A percentile compares a stretch with the other conserved stretches of the same genome.
Conservation (phyloP, 2,329 filamentous ascomycete species). For the Apiospora malaysiana region DNA sequence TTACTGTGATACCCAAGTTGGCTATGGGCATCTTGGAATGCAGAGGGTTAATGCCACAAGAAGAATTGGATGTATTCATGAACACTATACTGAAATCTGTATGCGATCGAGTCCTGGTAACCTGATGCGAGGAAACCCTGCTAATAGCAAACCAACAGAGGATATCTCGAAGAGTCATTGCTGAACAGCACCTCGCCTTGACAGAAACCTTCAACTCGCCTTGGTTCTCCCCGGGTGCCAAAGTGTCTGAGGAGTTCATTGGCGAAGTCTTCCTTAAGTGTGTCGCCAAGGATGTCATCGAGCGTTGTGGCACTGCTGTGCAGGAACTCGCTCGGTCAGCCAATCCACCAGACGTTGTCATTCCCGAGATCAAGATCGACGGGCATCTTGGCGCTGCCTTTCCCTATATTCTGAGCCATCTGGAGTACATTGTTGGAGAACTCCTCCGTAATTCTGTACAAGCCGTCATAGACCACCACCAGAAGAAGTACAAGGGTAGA, state of each 20-base stretch:
- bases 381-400: constrained; percentile 91
- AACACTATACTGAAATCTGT: constrained; percentile 90
- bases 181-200: constrained; percentile 93
- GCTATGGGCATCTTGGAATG: constrained; percentile 95
- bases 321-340: constrained; percentile 75
- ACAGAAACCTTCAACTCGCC: constrained; percentile 93
- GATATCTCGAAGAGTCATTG: constrained; percentile 94
- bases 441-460: constrained; percentile 94
- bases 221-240: constrained; percentile 85
- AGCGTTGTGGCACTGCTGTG: constrained; percentile 79
- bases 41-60: constrained; percentile 77
- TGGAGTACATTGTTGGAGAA: constrained; percentile 97
- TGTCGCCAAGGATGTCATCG: constrained; percentile 86
- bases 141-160: constrained; percentile 57
- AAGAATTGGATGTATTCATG: constrained; percentile 92
- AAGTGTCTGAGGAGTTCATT: constrained; percentile 81
- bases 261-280: constrained; percentile 96
- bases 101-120: constrained; percentile 41
- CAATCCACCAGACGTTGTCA: constrained; percentile 71
- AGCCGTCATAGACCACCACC: constrained; percentile 80
- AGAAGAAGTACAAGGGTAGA: constrained; percentile 43
- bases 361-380: constrained; percentile 82
- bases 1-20: constrained; percentile 91
- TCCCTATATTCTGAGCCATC: constrained; percentile 92
- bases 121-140: neutral